Conservation (phyloP, 257 asterid species). For the Nicotiana benthamiana region DNA sequence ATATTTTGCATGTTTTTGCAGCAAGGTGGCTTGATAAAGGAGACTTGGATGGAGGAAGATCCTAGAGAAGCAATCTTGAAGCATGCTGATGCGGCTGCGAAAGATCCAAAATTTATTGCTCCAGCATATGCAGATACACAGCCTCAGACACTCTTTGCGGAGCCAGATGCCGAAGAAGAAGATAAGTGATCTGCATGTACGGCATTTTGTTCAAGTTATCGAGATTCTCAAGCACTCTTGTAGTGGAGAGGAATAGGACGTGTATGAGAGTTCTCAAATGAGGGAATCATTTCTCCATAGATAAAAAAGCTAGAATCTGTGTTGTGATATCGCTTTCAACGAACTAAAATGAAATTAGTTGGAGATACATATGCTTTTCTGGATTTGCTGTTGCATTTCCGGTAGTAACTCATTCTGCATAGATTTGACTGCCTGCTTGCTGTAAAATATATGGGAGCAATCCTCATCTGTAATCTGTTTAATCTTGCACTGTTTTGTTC, state of each 20-base stretch:
- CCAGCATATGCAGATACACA: slow-evolving; percentile 90
- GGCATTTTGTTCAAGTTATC: too few species aligned
- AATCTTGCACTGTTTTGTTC: too few species aligned
- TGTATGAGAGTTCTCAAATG: too few species aligned
- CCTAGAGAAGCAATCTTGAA: slow-evolving; percentile 95
- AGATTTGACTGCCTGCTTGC: background rate
- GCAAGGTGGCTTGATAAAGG: slow-evolving; percentile 95
- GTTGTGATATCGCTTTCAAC: too few species aligned
- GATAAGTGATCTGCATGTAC: slow-evolving; percentile 33
- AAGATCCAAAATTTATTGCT: slow-evolving; percentile 85
- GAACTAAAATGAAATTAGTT: too few species aligned
- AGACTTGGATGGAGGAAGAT: slow-evolving; percentile 97
- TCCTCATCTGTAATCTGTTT: background rate
- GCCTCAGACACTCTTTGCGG: slow-evolving; percentile 68
- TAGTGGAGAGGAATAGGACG: too few species aligned
- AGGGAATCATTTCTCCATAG: too few species aligned
- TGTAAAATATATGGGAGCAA: background rate
- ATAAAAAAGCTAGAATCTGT: too few species aligned
- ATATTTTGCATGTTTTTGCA: slow-evolving; percentile 25
- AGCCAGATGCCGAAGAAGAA: slow-evolving; percentile 85
- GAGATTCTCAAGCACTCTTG: too few species aligned
- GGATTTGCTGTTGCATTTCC: background rate
- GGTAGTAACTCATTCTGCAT: too few species aligned
- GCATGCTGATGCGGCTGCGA: slow-evolving; percentile 78
- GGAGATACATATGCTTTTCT: background rate